Percentiles rank a stretch among this genome's conserved stretches.
Conservation (phyloP, 345 rosid genomes). For the Gossypium thurberi region DNA sequence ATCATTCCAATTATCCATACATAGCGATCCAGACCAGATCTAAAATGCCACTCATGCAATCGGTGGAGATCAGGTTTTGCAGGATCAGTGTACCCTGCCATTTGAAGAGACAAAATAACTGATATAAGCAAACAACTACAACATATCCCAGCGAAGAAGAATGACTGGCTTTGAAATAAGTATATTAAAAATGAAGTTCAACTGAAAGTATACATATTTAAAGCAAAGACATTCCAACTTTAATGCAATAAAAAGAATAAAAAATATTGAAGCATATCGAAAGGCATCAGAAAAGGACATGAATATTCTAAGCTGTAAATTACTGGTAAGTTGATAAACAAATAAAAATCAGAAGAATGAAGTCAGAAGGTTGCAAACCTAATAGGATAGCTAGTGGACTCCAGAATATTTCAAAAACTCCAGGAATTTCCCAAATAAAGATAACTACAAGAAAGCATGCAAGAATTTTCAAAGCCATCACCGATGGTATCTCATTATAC, state of each 20-base stretch:
- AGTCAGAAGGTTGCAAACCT: constrained; percentile 38
- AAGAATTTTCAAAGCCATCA: constrained; percentile 75
- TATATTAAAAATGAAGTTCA: background rate
- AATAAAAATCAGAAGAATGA: constrained; percentile 6
- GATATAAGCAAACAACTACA: constrained; percentile 6
- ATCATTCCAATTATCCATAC: constrained; percentile 96
- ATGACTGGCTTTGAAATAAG: background rate
- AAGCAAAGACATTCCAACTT: background rate
- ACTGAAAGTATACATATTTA: background rate
- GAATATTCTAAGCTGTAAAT: constrained; percentile 3
- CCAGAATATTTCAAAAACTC: constrained; percentile 74
- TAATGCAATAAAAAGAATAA: background rate
- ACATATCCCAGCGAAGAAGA: background rate
- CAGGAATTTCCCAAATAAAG: constrained; percentile 91
- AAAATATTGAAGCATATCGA: background rate
- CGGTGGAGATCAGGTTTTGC: constrained; percentile 82
- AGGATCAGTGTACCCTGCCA: constrained; percentile 83
- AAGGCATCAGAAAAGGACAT: background rate
- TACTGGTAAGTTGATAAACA: background rate
- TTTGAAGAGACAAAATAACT: background rate
- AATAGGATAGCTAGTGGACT: constrained; percentile 65
- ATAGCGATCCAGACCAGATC: constrained; percentile 99
- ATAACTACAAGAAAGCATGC: constrained; percentile 81
- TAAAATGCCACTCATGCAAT: constrained; percentile 91
- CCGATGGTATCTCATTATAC: constrained; percentile 82